These are phyloP conservation scores for Sclerotinia trifoliorum DNA, from an alignment of 2,329 filamentous ascomycete species.

Conservation along the genomic window DNA sequence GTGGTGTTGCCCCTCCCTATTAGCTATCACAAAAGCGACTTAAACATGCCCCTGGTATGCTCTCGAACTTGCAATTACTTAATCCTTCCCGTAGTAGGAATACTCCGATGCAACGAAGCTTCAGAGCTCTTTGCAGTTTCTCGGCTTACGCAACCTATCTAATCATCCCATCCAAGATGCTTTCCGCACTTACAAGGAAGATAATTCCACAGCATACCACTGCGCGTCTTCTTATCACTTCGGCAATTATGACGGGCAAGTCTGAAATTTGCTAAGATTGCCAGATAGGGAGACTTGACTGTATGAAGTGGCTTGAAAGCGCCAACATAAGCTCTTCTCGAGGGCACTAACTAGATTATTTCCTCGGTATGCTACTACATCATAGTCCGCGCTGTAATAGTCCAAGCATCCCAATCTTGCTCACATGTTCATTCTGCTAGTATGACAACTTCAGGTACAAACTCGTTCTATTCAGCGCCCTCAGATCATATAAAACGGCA, in stretches of 20 bases:
- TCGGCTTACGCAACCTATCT: background rate
- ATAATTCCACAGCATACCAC: too few relatives aligned
- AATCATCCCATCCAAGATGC: background rate
- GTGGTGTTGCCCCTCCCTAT: background rate
- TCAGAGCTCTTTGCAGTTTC: background rate
- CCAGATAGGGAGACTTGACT: background rate
- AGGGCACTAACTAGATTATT: background rate
- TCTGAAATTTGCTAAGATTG: background rate
- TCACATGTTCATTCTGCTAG: background rate
- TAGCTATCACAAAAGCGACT: background rate
- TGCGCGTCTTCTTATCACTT: background rate
- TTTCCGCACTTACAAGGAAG: background rate
- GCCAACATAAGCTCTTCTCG: background rate
- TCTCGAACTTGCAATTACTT: background rate
- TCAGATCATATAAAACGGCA: background rate
- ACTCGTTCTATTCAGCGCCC: too few relatives aligned
- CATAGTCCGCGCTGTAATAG: background rate
- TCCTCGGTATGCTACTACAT: background rate
- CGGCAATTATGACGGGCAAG: background rate
- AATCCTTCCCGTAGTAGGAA: background rate
- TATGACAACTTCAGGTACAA: background rate
- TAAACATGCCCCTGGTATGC: background rate
- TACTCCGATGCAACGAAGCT: background rate
- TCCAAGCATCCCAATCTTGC: background rate
- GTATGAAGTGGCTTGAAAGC: background rate